phyloP scores from a whole-genome alignment of 768 basidiomycete genomes.

The Tylopilus felleus region DNA sequence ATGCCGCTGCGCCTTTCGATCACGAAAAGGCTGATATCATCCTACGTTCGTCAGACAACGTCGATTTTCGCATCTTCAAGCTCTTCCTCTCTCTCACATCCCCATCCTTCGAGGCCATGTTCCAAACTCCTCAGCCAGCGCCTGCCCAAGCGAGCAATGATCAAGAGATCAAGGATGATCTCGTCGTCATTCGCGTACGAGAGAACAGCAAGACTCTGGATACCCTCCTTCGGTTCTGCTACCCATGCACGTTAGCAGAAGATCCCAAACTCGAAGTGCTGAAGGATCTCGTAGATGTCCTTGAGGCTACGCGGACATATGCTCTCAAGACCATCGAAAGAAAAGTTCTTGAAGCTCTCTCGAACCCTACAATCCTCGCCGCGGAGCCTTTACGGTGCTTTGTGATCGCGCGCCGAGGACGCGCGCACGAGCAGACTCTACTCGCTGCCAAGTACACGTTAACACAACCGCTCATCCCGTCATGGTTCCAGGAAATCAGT shows the following conservation, averaged over 20 bases:
- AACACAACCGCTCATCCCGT: slow-evolving; percentile 18
- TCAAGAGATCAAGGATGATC: slow-evolving; percentile 11
- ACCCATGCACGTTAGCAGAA: slow-evolving; percentile 20
- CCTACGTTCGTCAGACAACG: slow-evolving; percentile 24
- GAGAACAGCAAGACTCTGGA: slow-evolving; percentile 24
- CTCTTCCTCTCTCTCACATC: slow-evolving; percentile 34
- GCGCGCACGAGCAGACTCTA: slow-evolving; percentile 18
- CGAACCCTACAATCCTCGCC: slow-evolving; percentile 8
- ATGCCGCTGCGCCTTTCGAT: slow-evolving; percentile 21
- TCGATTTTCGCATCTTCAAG: slow-evolving; percentile 33
- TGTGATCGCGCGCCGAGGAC: slow-evolving; percentile 29
- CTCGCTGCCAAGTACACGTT: slow-evolving; percentile 32
- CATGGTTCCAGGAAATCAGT: slow-evolving; percentile 25
- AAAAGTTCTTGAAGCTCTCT: slow-evolving; percentile 20
- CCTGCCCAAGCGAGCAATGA: slow-evolving; percentile 5
- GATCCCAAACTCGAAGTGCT: slow-evolving; percentile 17
- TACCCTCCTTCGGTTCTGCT: slow-evolving; percentile 28
- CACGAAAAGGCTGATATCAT: slow-evolving; percentile 23
- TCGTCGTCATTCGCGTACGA: slow-evolving; percentile 19
- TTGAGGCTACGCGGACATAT: slow-evolving; percentile 15
- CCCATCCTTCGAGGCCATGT: slow-evolving; percentile 32
- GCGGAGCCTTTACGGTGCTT: slow-evolving; percentile 17
- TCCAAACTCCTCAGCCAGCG: slow-evolving; percentile 28
- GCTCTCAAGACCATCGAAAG: slow-evolving; percentile 14
- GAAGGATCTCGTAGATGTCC: slow-evolving; percentile 3